Percentiles rank a stretch among this genome's conserved stretches.
Conservation (phyloP, 805 yeast genomes). For the Candida sakaeoensis region DNA sequence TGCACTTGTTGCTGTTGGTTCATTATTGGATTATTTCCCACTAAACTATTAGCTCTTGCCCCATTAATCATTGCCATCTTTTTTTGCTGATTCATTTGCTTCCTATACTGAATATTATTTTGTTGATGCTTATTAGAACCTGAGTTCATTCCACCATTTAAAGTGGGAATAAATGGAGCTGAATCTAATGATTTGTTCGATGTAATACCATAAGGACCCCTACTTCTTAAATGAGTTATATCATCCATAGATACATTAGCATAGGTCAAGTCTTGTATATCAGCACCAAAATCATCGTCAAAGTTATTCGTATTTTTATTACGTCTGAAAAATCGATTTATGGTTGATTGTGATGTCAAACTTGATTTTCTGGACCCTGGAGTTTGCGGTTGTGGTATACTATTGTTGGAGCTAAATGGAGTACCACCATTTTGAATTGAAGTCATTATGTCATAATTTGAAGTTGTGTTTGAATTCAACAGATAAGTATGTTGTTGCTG, state of each 20-base stretch:
- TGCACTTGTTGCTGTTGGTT: constrained; percentile 10
- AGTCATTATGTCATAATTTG: constrained; percentile 26
- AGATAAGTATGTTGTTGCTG: constrained; percentile 1
- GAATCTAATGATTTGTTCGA: constrained; percentile 43
- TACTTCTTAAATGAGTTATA: constrained; percentile 57
- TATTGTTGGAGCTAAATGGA: constrained; percentile 1
- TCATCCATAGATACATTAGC: constrained; percentile 58
- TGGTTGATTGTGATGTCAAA: constrained; percentile 35
- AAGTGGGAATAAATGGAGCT: constrained; percentile 72
- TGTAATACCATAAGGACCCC: constrained; percentile 60
- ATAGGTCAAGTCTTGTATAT: constrained; percentile 35
- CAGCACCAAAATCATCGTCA: constrained; percentile 17
- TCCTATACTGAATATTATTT: constrained; percentile 62
- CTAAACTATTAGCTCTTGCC: constrained; percentile 43
- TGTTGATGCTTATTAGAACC: constrained; percentile 18
- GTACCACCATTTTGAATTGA: constrained; percentile 15
- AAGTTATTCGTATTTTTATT: constrained; percentile 24
- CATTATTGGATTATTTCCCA: constrained; percentile 31
- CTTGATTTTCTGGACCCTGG: constrained; percentile 27
- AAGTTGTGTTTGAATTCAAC: constrained; percentile 7
- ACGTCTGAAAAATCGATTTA: constrained; percentile 42
- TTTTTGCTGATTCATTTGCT: constrained; percentile 64
- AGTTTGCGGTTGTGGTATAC: neutral
- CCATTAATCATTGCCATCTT: constrained; percentile 49
- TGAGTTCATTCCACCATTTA: neutral